These are phyloP conservation scores for Ricinus communis DNA, from an alignment of 345 rosid genomes.

Conservation along the genomic window DNA sequence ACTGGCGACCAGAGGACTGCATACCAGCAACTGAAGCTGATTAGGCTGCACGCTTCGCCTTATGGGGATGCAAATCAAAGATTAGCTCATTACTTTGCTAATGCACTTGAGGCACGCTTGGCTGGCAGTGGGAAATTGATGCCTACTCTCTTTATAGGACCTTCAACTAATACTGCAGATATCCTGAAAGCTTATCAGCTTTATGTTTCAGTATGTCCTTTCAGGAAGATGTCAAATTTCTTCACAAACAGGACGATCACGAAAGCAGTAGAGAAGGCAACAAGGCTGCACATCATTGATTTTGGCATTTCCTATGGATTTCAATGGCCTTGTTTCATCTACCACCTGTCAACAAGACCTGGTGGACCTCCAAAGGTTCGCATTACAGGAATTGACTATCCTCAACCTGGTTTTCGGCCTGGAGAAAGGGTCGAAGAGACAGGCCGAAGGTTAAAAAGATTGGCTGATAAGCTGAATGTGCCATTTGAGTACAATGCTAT, in stretches of 20 bases:
- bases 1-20: conserved; percentile 54
- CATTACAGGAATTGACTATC: conserved; percentile 56
- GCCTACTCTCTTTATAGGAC: conserved; percentile 28
- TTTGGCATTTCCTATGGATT: conserved; percentile 62
- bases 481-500: conserved; percentile 58
- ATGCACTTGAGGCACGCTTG: conserved; percentile 61
- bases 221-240: conserved; percentile 41
- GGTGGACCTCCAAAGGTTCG: conserved; percentile 58
- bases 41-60: conserved; percentile 52
- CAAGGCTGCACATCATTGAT: conserved; percentile 55
- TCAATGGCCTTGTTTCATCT: conserved; percentile 64
- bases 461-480: conserved; percentile 44
- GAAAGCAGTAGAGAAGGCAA: conserved; percentile 40
- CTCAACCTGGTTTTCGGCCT: conserved; percentile 56
- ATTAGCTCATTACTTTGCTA: conserved; percentile 58
- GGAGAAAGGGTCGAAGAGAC: conserved; percentile 57
- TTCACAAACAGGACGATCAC: conserved; percentile 44
- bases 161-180: conserved; percentile 40
- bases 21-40: conserved; percentile 46
- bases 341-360: conserved; percentile 42
- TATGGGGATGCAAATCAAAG: conserved; percentile 61
- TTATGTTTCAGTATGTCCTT: conserved; percentile 48
- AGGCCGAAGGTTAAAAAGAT: conserved; percentile 44
- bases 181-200: conserved; percentile 52
- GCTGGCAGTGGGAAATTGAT: conserved; percentile 36